Evolutionary conservation across 2,329 filamentous ascomycete species (phyloP), one percentile per base, ranked within the genome.

Genomic region (Sclerotinia minor): DNA sequence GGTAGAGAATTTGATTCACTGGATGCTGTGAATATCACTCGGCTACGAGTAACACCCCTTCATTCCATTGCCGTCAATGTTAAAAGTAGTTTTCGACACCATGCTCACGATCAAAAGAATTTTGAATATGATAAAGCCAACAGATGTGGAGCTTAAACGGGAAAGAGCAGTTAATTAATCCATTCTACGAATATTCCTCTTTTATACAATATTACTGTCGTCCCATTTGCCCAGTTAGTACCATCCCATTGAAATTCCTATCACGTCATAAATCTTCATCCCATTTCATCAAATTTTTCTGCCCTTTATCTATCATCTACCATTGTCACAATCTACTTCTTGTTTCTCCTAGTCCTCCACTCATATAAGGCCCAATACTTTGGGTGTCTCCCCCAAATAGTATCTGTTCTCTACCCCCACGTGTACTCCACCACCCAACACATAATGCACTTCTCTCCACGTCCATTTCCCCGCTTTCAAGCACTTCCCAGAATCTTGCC

Each of bases 381-480:
- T 64, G 53, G 21, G 52, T 24, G 45, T 65, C 59, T 38, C 65
- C 44, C 21, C 69, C 72, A 70, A 71, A 74, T 21, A 77, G 58
- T 4, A 77, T 74, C 24, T 66, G 71, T 24, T 75, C 72, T 63
- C 75, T 72, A 11, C 76, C 75, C 24, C 81, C 80, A 35, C 85
- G 87, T 45, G 70, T 75, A 49, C 82, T 85, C 89, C 89, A 91
- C 89, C 89, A 92, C 5, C 82, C 83, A 54, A 91, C 87, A 73
- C 87, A 89, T 64, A 86, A 80, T 70, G 85, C 82, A 29, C 88
- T 87, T 57, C 88, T 82, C 72, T 90, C 86, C 38, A 90, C 83
- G 78, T 91, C 89, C 87, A 92, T 90, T 76, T 91, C 89, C 1
- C 89, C 89, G 70, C 83, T 83, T 60, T 76, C 75, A 17, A 92